These are phyloP conservation scores for Arctium lappa DNA, from an alignment of 129 eudicot genomes.

Conservation along the genomic window DNA sequence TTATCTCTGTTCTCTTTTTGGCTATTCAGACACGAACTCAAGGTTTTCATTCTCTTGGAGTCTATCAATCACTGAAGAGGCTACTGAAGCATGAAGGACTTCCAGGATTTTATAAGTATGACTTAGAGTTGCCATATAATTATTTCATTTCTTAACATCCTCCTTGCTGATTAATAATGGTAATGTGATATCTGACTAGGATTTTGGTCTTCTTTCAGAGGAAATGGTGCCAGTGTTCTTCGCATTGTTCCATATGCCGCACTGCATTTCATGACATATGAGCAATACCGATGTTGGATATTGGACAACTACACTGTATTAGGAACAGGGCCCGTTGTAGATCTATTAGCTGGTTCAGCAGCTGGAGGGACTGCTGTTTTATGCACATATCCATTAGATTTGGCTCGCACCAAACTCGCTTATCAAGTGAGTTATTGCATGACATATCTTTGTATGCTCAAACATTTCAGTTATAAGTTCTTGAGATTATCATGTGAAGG, in stretches of 20 bases:
- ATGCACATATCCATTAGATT: constrained; percentile 94
- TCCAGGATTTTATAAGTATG: constrained; percentile 86
- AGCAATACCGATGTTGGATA: constrained; percentile 77
- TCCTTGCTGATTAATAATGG: background rate
- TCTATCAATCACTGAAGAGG: constrained; percentile 72
- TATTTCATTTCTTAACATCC: background rate
- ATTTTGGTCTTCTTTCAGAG: constrained; percentile 42
- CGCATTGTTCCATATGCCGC: constrained; percentile 94
- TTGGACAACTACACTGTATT: constrained; percentile 61
- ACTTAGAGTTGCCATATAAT: background rate
- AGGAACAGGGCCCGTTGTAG: constrained; percentile 92
- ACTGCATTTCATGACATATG: constrained; percentile 94
- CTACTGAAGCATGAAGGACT: constrained; percentile 84
- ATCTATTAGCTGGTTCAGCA: constrained; percentile 95
- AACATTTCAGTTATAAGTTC: background rate
- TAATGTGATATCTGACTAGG: background rate
- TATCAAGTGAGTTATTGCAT: constrained; percentile 59
- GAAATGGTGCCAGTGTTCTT: constrained; percentile 96
- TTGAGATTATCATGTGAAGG: background rate
- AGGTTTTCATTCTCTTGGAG: constrained; percentile 85
- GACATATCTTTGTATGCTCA: background rate
- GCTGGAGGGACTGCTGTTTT: constrained; percentile 98
- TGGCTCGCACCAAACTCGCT: constrained; percentile 97
- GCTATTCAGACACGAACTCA: constrained; percentile 75
- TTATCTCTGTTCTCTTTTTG: background rate